Evolutionary conservation across 805 yeast genomes (phyloP).

Genomic region (Nakazawaea ambrosiae): DNA sequence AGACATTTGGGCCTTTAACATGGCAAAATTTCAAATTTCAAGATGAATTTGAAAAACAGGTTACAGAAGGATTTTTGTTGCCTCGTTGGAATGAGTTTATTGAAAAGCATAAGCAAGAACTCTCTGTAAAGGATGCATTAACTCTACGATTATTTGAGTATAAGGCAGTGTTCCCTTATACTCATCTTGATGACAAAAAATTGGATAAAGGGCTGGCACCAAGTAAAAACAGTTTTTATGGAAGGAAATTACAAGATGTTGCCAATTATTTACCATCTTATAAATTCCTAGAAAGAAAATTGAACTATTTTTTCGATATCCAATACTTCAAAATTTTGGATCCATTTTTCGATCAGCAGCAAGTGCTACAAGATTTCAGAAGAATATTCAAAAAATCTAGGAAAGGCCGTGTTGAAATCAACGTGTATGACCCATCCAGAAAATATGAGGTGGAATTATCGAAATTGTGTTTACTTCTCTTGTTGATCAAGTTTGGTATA

Average conservation of each 20-base stretch:
- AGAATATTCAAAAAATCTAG: slow-evolving; percentile 9
- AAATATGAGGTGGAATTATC: slow-evolving; percentile 4
- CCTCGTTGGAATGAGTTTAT: not conserved
- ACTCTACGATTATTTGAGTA: slow-evolving; percentile 1
- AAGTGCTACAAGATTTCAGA: slow-evolving; percentile 1
- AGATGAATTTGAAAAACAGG: not conserved
- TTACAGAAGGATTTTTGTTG: not conserved
- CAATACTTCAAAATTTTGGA: not conserved
- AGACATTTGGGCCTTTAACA: slow-evolving; percentile 6
- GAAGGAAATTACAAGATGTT: slow-evolving; percentile 3
- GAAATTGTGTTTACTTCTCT: slow-evolving; percentile 4
- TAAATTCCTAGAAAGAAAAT: slow-evolving; percentile 3
- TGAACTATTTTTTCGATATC: slow-evolving; percentile 1
- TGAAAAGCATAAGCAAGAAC: not conserved
- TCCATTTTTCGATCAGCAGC: slow-evolving; percentile 1
- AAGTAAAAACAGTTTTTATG: slow-evolving; percentile 5
- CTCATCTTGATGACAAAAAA: slow-evolving; percentile 2
- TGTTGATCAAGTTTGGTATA: slow-evolving; percentile 7
- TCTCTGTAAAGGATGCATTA: not conserved
- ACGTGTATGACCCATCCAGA: slow-evolving; percentile 5
- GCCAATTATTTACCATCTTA: slow-evolving; percentile 3
- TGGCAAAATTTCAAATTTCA: slow-evolving; percentile 9
- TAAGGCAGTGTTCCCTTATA: slow-evolving; percentile 1
- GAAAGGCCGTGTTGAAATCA: slow-evolving; percentile 10
- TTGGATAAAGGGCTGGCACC: slow-evolving; percentile 1